phyloP scores from a whole-genome alignment of 2,329 filamentous ascomycete genomes.

The Colletotrichum tanaceti region DNA sequence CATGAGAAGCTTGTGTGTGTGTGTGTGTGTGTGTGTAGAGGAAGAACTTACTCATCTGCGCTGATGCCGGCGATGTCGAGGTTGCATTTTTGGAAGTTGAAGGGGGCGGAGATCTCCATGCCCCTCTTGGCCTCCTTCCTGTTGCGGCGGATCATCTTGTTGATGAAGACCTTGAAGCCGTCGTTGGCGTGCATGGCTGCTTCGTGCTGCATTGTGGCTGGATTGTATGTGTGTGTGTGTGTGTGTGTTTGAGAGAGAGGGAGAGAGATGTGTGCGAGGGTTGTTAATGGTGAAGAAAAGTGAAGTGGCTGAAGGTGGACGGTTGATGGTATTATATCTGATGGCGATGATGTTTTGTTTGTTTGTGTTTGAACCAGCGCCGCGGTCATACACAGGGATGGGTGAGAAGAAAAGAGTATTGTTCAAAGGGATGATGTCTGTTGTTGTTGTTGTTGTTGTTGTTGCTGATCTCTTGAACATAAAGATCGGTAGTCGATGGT shows the following conservation, averaged over 20 bases:
- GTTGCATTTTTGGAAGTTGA: constrained; percentile 67
- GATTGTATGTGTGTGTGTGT: not conserved
- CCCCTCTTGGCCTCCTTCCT: constrained; percentile 57
- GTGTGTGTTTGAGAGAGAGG: too few relatives aligned
- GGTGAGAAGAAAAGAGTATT: not conserved
- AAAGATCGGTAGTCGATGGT: constrained; percentile 4
- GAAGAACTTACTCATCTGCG: constrained; percentile 66
- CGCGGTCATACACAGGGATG: constrained; percentile 17
- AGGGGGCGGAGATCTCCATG: constrained; percentile 67
- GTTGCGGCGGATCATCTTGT: constrained; percentile 57
- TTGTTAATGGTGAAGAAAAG: not conserved
- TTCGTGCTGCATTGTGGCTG: constrained; percentile 30
- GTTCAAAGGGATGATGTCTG: not conserved
- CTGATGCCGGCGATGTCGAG: constrained; percentile 65
- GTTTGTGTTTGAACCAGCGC: not conserved
- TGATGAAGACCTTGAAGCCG: constrained; percentile 58
- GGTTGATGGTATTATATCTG: constrained; percentile 8
- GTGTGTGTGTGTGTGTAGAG: not conserved
- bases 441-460: not conserved
- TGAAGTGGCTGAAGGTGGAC: not conserved
- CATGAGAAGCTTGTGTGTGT: not conserved
- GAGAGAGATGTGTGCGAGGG: too few relatives aligned
- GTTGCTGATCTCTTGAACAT: not conserved
- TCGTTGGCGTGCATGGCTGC: constrained; percentile 49
- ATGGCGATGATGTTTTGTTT: not conserved